A percentile compares a stretch with the other conserved stretches of the same genome.
Evolutionary conservation across 805 yeast genomes (phyloP).

Genomic region (Pichia phayaonensis): DNA sequence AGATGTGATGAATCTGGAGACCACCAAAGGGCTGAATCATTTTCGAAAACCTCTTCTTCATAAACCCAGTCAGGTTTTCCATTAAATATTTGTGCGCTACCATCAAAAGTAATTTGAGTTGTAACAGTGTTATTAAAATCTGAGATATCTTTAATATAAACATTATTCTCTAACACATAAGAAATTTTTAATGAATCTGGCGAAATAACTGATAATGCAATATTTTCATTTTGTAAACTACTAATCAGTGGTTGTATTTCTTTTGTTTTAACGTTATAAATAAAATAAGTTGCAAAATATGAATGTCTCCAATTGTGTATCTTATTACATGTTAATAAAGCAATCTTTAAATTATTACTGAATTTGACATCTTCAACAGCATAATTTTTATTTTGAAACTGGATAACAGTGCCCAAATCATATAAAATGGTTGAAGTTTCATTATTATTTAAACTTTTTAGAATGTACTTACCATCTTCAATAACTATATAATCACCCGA

Average conservation of each 20-base stretch:
- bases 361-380: conserved; percentile 49
- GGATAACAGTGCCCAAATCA: conserved; percentile 38
- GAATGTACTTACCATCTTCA: conserved; percentile 40
- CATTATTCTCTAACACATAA: conserved; percentile 60
- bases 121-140: conserved; percentile 19
- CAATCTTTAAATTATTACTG: conserved; percentile 56
- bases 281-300: conserved; percentile 52
- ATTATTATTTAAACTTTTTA: conserved; percentile 45
- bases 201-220: conserved; percentile 58
- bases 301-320: conserved; percentile 73
- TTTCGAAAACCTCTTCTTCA: conserved; percentile 78
- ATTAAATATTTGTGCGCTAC: conserved; percentile 63
- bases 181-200: conserved; percentile 64
- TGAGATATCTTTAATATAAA: conserved; percentile 44
- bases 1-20: conserved; percentile 63
- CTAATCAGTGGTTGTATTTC: conserved; percentile 17
- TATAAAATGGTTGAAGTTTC: conserved; percentile 39
- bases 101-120: conserved; percentile 58
- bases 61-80: conserved; percentile 95
- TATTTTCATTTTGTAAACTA: conserved; percentile 13
- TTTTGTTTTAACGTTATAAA: conserved; percentile 39
- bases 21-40: conserved; percentile 81
- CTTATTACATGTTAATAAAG: conserved; percentile 54
- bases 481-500: conserved; percentile 59
- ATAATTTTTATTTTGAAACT: conserved; percentile 32